These are phyloP conservation scores for Periconia sp. DNA, from an alignment of 2,329 filamentous ascomycete species.

Conservation along the genomic window DNA sequence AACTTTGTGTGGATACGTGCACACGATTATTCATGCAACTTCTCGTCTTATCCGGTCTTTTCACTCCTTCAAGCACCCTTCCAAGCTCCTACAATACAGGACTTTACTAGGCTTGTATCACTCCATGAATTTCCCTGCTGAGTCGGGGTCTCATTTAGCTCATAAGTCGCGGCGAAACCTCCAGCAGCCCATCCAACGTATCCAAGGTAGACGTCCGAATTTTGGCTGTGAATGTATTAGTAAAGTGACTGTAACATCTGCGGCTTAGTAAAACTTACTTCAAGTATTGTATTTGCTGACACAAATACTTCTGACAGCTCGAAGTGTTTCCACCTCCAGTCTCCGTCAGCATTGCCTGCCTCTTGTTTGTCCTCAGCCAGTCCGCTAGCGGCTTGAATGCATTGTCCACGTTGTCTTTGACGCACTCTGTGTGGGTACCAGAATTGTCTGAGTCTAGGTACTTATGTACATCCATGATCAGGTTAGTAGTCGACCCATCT, in stretches of 20 bases:
- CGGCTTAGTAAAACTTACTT: conserved; percentile 21
- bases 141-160: conserved; percentile 30
- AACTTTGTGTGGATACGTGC: no score
- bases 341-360: conserved; percentile 49
- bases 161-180: conserved; percentile 31
- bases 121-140: conserved; percentile 19
- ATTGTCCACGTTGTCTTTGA: conserved; percentile 36
- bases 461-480: conserved; percentile 56
- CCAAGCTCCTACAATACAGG: conserved; percentile 26
- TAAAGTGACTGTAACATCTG: no score
- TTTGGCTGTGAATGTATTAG: conserved; percentile 25
- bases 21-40: no score
- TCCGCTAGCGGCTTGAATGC: conserved; percentile 43
- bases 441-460: conserved; percentile 50
- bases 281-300: conserved; percentile 38
- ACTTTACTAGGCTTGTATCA: conserved; percentile 22
- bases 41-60: no score
- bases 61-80: conserved; percentile 13
- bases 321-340: conserved; percentile 49
- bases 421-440: conserved; percentile 40
- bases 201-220: conserved; percentile 40
- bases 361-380: conserved; percentile 45
- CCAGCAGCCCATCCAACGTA: conserved; percentile 39
- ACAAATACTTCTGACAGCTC: conserved; percentile 42
- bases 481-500: conserved; percentile 61